phyloP scores from a whole-genome alignment of 1,139 yeast genomes.

The Magnusiomyces magnusii region DNA sequence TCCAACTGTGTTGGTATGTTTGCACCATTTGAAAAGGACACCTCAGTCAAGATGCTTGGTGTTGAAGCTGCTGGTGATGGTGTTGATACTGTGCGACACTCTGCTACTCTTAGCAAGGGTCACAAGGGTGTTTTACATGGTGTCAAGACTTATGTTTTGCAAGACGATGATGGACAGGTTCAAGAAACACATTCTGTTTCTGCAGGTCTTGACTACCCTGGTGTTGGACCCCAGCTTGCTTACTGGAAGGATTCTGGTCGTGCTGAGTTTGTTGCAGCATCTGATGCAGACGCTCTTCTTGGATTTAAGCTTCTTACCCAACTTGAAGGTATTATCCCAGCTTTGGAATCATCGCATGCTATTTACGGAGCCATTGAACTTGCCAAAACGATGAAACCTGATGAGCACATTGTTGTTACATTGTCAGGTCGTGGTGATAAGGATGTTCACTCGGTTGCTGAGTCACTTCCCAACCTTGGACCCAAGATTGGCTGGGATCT shows the following conservation, averaged over 20 bases:
- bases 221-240: conserved; percentile 98
- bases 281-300: conserved; percentile 84
- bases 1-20: conserved; percentile 95
- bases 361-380: conserved; percentile 81
- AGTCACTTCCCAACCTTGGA: conserved; percentile 80
- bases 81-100: conserved; percentile 72
- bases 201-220: conserved; percentile 98
- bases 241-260: conserved; percentile 93
- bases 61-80: conserved; percentile 99
- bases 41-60: conserved; percentile 72
- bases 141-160: conserved; percentile 87
- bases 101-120: conserved; percentile 91
- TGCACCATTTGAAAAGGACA: conserved; percentile 82
- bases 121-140: conserved; percentile 98
- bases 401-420: conserved; percentile 75
- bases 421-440: conserved; percentile 99
- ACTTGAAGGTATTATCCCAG: conserved; percentile 97
- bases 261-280: conserved; percentile 84
- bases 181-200: conserved; percentile 97
- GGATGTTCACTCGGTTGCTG: conserved; percentile 97
- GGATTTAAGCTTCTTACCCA: conserved; percentile 88
- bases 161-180: conserved; percentile 88
- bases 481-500: conserved; percentile 93
- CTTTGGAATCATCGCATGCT: conserved; percentile 96
- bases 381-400: conserved; percentile 77